A percentile compares a stretch with the other conserved stretches of the same genome.
Conservation (phyloP, 805 yeast genomes). For the Wickerhamiella siamensis region DNA sequence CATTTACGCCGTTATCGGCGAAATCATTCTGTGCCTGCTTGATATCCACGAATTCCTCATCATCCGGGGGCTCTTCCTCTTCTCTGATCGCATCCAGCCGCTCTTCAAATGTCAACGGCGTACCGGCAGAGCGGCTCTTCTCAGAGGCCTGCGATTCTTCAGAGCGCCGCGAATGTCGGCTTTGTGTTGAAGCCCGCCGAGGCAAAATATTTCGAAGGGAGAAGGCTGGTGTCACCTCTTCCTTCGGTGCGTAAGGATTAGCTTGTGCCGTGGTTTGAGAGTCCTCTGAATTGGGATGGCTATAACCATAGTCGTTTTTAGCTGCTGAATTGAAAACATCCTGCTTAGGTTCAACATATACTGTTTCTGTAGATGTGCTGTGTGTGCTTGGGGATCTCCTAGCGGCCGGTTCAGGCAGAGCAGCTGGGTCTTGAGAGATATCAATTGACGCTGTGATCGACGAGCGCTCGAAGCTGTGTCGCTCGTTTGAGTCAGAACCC, state of each 20-base stretch:
- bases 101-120: conserved; percentile 9
- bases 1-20: conserved; percentile 5
- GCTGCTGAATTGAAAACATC: background rate
- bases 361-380: background rate
- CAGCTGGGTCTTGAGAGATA: background rate
- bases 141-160: background rate
- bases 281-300: background rate
- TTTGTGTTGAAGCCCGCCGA: background rate
- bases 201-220: background rate
- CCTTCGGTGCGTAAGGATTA: background rate
- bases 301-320: background rate
- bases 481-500: background rate
- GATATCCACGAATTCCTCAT: conserved; percentile 10
- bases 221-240: background rate
- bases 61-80: conserved; percentile 13
- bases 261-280: background rate
- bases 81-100: conserved; percentile 15
- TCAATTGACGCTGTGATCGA: background rate
- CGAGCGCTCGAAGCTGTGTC: background rate
- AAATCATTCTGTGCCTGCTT: conserved; percentile 14
- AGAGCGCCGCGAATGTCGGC: background rate
- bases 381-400: background rate
- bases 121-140: conserved; percentile 5
- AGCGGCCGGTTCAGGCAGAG: background rate
- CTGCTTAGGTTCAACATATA: background rate